phyloP scores from a whole-genome alignment of 371 early-diverging fungal genomes.

The Apophysomyces ossiformis region DNA sequence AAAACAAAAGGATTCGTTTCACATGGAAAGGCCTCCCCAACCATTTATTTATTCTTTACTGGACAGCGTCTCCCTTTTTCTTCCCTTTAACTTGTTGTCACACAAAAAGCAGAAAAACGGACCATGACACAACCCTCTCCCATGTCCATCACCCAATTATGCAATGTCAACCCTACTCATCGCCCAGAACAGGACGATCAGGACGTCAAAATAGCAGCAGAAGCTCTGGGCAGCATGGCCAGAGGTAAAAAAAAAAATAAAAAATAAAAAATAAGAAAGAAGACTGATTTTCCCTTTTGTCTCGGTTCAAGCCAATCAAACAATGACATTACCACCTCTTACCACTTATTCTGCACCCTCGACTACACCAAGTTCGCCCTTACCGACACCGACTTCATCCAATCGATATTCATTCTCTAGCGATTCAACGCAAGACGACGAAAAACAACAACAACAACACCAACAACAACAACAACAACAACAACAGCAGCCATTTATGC shows the following conservation, averaged over 20 bases:
- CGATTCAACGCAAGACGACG: constrained; percentile 13
- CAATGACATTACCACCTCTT: constrained; percentile 22
- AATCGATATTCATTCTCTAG: constrained; percentile 31
- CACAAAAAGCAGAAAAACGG: not conserved
- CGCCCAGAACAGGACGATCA: constrained; percentile 37
- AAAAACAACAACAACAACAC: constrained; percentile 7
- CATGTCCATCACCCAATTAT: constrained; percentile 41
- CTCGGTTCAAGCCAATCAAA: constrained; percentile 19
- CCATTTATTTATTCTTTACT: constrained; percentile 17
- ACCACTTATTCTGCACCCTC: constrained; percentile 33
- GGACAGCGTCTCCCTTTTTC: not conserved
- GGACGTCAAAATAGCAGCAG: constrained; percentile 66
- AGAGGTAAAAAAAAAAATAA: constrained; percentile 27
- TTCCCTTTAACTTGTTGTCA: constrained; percentile 13
- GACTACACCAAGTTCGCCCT: constrained; percentile 32
- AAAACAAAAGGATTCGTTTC: constrained; percentile 11
- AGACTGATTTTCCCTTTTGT: constrained; percentile 7
- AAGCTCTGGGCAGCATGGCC: constrained; percentile 63
- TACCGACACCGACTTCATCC: constrained; percentile 31
- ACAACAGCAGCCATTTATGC: constrained; percentile 56
- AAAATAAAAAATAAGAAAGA: not conserved
- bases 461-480: constrained; percentile 17
- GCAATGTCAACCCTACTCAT: constrained; percentile 23
- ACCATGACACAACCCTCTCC: constrained; percentile 30
- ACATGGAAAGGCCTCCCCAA: constrained; percentile 11